Conservation (phyloP, 352 stramenopile species). For the Phytopythium aichiense region DNA sequence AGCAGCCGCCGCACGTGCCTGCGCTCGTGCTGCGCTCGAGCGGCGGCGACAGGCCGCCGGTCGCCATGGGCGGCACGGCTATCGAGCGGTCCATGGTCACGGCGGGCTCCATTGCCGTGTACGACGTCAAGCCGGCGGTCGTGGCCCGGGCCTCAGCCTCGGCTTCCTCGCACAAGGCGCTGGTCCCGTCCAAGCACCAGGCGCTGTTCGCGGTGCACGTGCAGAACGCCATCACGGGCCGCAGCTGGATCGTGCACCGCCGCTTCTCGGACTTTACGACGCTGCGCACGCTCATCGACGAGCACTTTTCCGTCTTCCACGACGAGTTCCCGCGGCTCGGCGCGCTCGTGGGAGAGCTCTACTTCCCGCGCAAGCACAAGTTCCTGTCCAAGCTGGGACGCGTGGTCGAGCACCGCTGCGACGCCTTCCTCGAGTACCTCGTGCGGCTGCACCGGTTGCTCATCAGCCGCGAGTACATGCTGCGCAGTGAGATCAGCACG, state of each 20-base stretch:
- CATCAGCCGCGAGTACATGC: constrained; percentile 55
- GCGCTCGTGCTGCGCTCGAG: constrained; percentile 39
- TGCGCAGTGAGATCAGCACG: constrained; percentile 48
- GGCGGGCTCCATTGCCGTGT: constrained; percentile 49
- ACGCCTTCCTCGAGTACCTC: constrained; percentile 65
- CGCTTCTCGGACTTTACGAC: constrained; percentile 62
- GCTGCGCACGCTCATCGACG: constrained; percentile 42
- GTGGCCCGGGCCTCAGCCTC: constrained; percentile 20
- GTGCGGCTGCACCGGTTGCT: constrained; percentile 57
- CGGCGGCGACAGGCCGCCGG: constrained; percentile 26
- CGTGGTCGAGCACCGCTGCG: constrained; percentile 54
- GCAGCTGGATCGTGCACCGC: constrained; percentile 69
- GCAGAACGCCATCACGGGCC: constrained; percentile 68
- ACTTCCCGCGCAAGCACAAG: constrained; percentile 70
- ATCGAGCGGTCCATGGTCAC: constrained; percentile 67
- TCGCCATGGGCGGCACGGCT: constrained; percentile 55
- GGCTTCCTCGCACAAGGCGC: constrained; percentile 14
- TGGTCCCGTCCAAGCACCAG: constrained; percentile 15
- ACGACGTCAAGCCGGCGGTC: constrained; percentile 47
- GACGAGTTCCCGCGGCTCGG: constrained; percentile 49
- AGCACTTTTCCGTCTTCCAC: constrained; percentile 52
- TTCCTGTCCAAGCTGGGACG: constrained; percentile 48
- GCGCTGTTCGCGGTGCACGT: constrained; percentile 62
- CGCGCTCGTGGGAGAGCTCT: constrained; percentile 40
- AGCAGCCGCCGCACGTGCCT: constrained; percentile 20